Conservation (phyloP, 148 eudicot genomes). For the Vaccinium macrocarpon region DNA sequence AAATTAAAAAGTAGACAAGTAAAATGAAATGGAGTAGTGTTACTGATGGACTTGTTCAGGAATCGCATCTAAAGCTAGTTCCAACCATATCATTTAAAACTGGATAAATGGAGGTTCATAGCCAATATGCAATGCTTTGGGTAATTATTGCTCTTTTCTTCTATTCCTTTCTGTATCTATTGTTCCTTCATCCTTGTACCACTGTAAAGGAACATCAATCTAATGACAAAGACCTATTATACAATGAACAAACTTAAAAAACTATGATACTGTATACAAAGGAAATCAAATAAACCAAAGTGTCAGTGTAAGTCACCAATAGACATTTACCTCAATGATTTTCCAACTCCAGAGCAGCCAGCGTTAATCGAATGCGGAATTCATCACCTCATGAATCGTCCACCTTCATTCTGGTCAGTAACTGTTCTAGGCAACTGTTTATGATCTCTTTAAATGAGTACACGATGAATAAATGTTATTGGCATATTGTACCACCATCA, state of each 20-base stretch:
- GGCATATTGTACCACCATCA: conserved; percentile 26
- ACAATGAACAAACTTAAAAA: neutral
- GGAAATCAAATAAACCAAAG: neutral
- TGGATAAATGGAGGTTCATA: neutral
- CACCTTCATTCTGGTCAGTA: neutral
- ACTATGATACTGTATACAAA: neutral
- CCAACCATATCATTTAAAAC: neutral
- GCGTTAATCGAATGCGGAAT: neutral
- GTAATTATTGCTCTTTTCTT: neutral
- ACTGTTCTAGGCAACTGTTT: neutral
- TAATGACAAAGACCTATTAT: neutral
- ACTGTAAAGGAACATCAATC: neutral
- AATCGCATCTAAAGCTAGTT: neutral
- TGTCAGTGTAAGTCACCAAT: neutral
- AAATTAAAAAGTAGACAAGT: no score
- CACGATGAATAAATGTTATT: conserved; percentile 16
- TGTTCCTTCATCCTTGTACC: neutral
- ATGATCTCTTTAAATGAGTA: conserved; percentile 14
- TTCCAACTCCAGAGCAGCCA: neutral
- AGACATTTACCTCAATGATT: neutral
- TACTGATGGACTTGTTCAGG: neutral
- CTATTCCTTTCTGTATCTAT: neutral
- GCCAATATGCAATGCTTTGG: neutral
- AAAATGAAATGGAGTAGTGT: no score
- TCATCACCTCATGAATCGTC: neutral